Evolutionary conservation across 495 filamentous ascomycete species (phyloP).

Genomic region (Neurospora discreta): DNA sequence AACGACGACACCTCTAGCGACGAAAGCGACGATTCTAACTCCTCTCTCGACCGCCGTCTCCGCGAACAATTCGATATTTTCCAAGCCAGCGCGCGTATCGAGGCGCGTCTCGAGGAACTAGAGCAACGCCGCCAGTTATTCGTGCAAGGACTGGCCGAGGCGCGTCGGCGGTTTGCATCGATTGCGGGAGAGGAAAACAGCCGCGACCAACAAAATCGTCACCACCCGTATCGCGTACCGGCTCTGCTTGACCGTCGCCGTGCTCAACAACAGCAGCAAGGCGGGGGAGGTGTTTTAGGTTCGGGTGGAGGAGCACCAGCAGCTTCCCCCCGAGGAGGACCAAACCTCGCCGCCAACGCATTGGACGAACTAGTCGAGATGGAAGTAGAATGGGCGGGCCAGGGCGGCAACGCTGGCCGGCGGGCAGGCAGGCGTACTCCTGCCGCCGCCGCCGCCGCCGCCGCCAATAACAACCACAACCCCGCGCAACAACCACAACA

Average conservation of each 20-base stretch:
- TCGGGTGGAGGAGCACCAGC: background rate
- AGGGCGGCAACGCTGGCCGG: background rate
- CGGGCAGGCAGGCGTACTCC: background rate
- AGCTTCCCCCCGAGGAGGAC: background rate
- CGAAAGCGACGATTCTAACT: background rate
- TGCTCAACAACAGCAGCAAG: background rate
- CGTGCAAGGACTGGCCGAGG: background rate
- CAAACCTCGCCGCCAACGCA: background rate
- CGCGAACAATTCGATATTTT: background rate
- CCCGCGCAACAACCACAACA: conserved; percentile 8
- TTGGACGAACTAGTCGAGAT: conserved; percentile 9
- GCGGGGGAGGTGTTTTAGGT: background rate
- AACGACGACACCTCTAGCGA: background rate
- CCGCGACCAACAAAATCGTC: background rate
- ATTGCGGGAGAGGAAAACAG: background rate
- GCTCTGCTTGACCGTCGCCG: background rate
- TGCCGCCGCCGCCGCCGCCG: background rate
- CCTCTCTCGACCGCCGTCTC: background rate
- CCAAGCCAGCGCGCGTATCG: background rate
- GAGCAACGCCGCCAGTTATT: background rate
- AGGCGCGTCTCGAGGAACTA: background rate
- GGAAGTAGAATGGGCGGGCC: conserved; percentile 1
- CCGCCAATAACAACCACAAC: background rate
- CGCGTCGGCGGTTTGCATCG: background rate
- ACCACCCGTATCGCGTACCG: conserved; percentile 1